Evolutionary conservation across 2,329 filamentous ascomycete genomes (phyloP).

Genomic region (Xylariomycetidae sp.): DNA sequence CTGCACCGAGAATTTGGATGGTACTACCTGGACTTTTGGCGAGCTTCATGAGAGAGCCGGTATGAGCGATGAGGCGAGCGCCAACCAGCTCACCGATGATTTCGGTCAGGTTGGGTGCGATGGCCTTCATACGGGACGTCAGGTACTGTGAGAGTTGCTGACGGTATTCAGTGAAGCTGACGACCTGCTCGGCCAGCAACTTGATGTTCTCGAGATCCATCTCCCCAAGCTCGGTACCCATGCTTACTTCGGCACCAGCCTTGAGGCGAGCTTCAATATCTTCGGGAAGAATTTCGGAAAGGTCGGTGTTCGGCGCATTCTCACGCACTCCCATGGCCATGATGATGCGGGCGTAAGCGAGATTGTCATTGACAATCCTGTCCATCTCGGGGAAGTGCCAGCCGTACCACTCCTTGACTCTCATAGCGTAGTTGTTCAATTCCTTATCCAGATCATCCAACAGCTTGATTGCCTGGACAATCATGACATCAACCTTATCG

Average conservation of each 20-base stretch:
- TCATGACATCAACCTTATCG: slow-evolving; percentile 99
- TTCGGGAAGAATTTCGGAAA: slow-evolving; percentile 88
- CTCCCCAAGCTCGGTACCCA: slow-evolving; percentile 94
- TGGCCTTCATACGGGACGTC: slow-evolving; percentile 89
- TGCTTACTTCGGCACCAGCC: slow-evolving; percentile 90
- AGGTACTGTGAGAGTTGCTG: slow-evolving; percentile 84
- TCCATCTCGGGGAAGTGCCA: slow-evolving; percentile 99
- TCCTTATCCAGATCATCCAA: slow-evolving; percentile 98
- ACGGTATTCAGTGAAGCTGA: slow-evolving; percentile 87
- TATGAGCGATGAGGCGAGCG: slow-evolving; percentile 89
- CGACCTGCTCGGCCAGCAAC: slow-evolving; percentile 86
- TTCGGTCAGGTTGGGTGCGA: slow-evolving; percentile 91
- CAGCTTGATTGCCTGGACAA: slow-evolving; percentile 91
- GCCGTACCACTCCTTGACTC: slow-evolving; percentile 99
- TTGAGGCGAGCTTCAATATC: slow-evolving; percentile 92
- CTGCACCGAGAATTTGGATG: slow-evolving; percentile 95
- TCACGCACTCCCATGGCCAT: slow-evolving; percentile 84
- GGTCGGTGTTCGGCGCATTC: slow-evolving; percentile 70
- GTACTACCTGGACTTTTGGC: slow-evolving; percentile 94
- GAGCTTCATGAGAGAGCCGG: slow-evolving; percentile 88
- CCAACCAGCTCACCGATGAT: slow-evolving; percentile 92
- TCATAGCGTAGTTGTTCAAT: slow-evolving; percentile 97
- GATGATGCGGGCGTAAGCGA: slow-evolving; percentile 87
- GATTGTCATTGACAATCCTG: slow-evolving; percentile 94
- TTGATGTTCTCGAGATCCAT: slow-evolving; percentile 93